These are phyloP conservation scores for Hericium erinaceus DNA, from an alignment of 768 basidiomycete genomes.

Conservation along the genomic window DNA sequence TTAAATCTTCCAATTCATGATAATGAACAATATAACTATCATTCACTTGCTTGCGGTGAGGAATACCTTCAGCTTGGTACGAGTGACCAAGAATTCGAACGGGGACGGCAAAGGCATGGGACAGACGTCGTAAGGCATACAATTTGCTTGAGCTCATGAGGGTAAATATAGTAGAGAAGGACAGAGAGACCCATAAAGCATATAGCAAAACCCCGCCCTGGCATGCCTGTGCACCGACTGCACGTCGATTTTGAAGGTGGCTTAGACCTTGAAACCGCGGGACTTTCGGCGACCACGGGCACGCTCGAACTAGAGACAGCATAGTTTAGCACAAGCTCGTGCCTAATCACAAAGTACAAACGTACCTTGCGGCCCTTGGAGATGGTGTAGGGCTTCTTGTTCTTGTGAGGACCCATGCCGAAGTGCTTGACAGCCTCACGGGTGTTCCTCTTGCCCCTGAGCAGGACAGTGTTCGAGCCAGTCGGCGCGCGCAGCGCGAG, in stretches of 20 bases:
- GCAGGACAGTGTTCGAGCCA: slow-evolving; percentile 88
- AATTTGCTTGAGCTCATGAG: slow-evolving; percentile 7
- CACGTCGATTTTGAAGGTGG: slow-evolving; percentile 25
- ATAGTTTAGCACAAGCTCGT: background rate
- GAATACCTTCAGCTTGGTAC: too few species aligned
- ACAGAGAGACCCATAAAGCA: slow-evolving; percentile 23
- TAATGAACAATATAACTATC: too few species aligned
- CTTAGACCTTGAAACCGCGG: slow-evolving; percentile 91
- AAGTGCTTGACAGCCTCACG: slow-evolving; percentile 97
- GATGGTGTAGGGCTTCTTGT: slow-evolving; percentile 95
- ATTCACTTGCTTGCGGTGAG: too few species aligned
- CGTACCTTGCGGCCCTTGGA: slow-evolving; percentile 93
- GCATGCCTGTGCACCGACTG: slow-evolving; percentile 20
- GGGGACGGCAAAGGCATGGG: background rate
- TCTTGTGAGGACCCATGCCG: slow-evolving; percentile 95
- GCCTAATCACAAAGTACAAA: background rate
- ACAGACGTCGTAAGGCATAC: slow-evolving; percentile 2
- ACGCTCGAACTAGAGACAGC: slow-evolving; percentile 71
- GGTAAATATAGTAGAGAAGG: slow-evolving; percentile 2
- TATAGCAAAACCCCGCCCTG: slow-evolving; percentile 17
- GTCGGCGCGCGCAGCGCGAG: slow-evolving; percentile 92
- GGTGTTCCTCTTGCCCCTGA: slow-evolving; percentile 87
- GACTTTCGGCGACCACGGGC: slow-evolving; percentile 99
- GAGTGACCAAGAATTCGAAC: too few species aligned
- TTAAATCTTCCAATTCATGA: too few species aligned